Percentiles rank a stretch among this genome's conserved stretches.
Evolutionary conservation across 495 filamentous ascomycete genomes (phyloP).

Genomic region (Lindgomyces ingoldianus): DNA sequence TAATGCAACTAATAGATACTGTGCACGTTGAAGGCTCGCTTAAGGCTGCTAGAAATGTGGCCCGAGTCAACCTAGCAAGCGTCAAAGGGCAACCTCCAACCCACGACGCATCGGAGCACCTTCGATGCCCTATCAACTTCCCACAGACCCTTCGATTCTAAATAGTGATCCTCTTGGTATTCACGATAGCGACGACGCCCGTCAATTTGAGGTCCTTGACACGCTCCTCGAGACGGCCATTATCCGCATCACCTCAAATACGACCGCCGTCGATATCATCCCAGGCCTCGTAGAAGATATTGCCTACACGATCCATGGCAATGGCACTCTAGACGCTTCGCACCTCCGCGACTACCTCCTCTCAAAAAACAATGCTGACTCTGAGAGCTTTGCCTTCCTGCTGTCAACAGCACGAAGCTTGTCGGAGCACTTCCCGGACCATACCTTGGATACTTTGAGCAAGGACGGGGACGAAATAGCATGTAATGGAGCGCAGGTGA

Average conservation of each 20-base stretch:
- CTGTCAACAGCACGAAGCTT: constrained; percentile 4
- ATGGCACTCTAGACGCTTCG: constrained; percentile 20
- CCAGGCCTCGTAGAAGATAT: constrained; percentile 28
- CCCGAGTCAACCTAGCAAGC: too few species aligned
- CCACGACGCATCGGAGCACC: too few species aligned
- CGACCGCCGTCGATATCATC: not conserved
- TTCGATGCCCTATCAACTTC: constrained; percentile 22
- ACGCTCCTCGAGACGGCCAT: constrained; percentile 5
- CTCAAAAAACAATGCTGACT: not conserved
- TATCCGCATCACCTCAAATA: not conserved
- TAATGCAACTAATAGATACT: too few species aligned
- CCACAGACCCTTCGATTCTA: constrained; percentile 16
- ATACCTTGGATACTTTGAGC: constrained; percentile 1
- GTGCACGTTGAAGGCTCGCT: too few species aligned
- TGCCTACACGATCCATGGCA: constrained; percentile 31
- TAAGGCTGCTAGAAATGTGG: too few species aligned
- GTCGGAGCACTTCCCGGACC: constrained; percentile 1
- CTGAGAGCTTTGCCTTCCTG: not conserved
- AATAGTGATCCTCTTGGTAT: constrained; percentile 25
- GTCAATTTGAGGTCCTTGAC: constrained; percentile 20
- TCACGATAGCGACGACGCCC: constrained; percentile 14
- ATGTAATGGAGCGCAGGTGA: constrained; percentile 21
- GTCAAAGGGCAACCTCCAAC: too few species aligned
- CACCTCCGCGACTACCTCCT: constrained; percentile 7
- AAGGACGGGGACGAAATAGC: not conserved